These are phyloP conservation scores for Phialophora chinensis DNA, from an alignment of 2,329 filamentous ascomycete genomes.

Conservation along the genomic window DNA sequence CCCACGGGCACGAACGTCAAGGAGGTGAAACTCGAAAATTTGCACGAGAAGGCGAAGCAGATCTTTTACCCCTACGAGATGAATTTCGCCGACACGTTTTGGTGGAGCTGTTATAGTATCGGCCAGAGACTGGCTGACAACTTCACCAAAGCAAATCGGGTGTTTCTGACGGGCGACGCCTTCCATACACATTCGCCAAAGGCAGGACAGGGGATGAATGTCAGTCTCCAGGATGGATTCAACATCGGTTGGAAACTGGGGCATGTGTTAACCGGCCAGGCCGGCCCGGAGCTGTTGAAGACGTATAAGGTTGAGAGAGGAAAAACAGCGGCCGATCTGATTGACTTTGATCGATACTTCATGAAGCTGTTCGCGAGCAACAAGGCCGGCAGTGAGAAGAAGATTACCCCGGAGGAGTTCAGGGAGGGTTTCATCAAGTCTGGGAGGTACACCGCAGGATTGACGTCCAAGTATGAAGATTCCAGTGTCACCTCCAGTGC, in stretches of 20 bases:
- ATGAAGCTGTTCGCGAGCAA: constrained; percentile 60
- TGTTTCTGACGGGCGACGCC: constrained; percentile 74
- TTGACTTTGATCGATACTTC: constrained; percentile 65
- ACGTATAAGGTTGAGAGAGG: constrained; percentile 62
- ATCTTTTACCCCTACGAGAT: constrained; percentile 63
- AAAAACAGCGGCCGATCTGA: constrained; percentile 62
- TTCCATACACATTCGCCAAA: constrained; percentile 74
- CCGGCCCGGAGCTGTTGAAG: constrained; percentile 52
- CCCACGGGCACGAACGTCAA: constrained; percentile 57
- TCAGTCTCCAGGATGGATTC: constrained; percentile 63
- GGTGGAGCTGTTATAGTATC: constrained; percentile 76
- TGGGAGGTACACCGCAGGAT: constrained; percentile 65
- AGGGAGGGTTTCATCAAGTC: constrained; percentile 63
- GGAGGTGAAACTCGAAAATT: constrained; percentile 59
- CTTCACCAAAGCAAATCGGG: constrained; percentile 68
- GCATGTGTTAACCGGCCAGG: constrained; percentile 54
- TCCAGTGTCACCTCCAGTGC: constrained; percentile 54
- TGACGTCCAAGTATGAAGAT: constrained; percentile 61
- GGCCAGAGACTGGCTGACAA: constrained; percentile 73
- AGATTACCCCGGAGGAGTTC: constrained; percentile 57
- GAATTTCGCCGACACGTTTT: constrained; percentile 62
- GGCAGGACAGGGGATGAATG: constrained; percentile 67
- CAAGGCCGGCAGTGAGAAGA: constrained; percentile 31
- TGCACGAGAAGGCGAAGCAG: constrained; percentile 59
- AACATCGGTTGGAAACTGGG: constrained; percentile 68